Base-by-base conservation (phyloP, 371 early-diverging fungal genomes). In the Umbelopsis sp. region DNA sequence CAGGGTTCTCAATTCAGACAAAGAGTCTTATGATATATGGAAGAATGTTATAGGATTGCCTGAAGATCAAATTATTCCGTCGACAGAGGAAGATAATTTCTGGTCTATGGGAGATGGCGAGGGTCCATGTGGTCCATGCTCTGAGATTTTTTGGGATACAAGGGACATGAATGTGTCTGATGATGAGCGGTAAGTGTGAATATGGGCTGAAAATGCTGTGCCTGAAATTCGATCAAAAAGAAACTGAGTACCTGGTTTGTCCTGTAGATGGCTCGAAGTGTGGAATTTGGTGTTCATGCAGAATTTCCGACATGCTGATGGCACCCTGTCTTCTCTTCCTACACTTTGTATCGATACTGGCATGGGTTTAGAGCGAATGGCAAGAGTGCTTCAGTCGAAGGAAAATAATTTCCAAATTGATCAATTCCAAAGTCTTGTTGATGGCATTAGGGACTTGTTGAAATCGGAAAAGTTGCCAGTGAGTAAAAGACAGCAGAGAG, bases 211-310 rank as follows among this genome's bases (percentile, higher is more conserved):
- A 2, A 57, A 10, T 16, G 25, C 5, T 20, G 51, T 35, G 29
- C 7, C 52, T 53, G 24, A 57, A 22, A 25, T 65, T n/a, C 16
- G 11, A 50, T 41, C 10, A 10, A 7, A 12, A 29, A 10, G 41
- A 41, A 7, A 41, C 41, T 41, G 41, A 41, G 7, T 10, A 7
- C 24, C 63, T 16, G 20, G 25, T 65, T 32, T 65, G 65, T 8
- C 35, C n/a, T 16, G 79, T 65, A 81, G 88, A 20, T 93, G 91
- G 92, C 76, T 93, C 18, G 94, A 93, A 72, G 87, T 93, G 50
- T 93, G 94, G 94, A 93, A 93, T 65, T 70, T 93, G 45, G 94
- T 93, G n/a, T 93, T 92, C 77, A 93, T 93, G 92, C 86, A 92
- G 68, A 86, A 86, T 65, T 85, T 87, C 65, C 80, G 90, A 29